Percentiles rank a stretch among this genome's conserved stretches.
Evolutionary conservation across 2,329 filamentous ascomycete species (phyloP).

Genomic region (Cercospora canescens): DNA sequence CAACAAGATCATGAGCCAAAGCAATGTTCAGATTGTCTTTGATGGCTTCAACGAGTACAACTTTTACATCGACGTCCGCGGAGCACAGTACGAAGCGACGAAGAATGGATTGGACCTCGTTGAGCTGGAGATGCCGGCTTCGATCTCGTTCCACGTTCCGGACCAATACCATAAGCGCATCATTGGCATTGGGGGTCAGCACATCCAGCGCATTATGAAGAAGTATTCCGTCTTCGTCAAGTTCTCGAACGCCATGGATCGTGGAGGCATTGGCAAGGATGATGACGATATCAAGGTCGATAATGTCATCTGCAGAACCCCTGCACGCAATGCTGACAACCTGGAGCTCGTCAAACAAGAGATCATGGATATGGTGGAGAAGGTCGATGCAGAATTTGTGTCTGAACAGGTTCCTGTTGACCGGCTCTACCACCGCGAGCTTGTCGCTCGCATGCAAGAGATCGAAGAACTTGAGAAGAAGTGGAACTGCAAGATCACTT

Average conservation of each 20-base stretch:
- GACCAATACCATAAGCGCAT: conserved; percentile 99
- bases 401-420: conserved; percentile 92
- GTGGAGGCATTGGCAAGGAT: conserved; percentile 87
- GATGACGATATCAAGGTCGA: conserved; percentile 98
- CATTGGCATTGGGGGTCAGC: conserved; percentile 96
- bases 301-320: conserved; percentile 97
- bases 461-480: conserved; percentile 97
- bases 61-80: conserved; percentile 98
- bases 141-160: conserved; percentile 97
- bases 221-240: conserved; percentile 99
- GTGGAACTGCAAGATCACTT: conserved; percentile 99
- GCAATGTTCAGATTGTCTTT: conserved; percentile 98
- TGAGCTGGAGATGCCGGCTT: conserved; percentile 98
- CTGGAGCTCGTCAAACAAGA: conserved; percentile 97
- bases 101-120: conserved; percentile 90
- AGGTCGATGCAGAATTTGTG: conserved; percentile 94
- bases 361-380: conserved; percentile 99
- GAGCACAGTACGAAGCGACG: conserved; percentile 87
- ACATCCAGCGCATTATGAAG: conserved; percentile 99
- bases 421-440: conserved; percentile 89
- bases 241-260: conserved; percentile 98
- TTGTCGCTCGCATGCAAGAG: conserved; percentile 82
- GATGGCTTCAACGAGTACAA: conserved; percentile 99
- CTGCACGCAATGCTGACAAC: conserved; percentile 94
- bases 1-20: conserved; percentile 99